Evolutionary conservation across 306 rosid genomes (phyloP).

Genomic region (Erythrophleum fordii): DNA sequence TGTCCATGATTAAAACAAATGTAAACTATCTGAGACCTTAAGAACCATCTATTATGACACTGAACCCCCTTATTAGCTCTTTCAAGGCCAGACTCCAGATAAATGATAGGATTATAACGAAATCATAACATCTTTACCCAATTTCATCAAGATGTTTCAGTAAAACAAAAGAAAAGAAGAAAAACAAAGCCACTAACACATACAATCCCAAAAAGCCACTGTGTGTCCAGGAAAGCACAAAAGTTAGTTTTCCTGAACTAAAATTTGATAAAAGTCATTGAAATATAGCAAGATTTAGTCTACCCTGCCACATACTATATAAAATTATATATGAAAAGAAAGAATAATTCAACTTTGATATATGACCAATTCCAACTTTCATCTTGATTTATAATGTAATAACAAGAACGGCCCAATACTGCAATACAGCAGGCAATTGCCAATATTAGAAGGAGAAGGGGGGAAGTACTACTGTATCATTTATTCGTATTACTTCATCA

Average conservation of each 20-base stretch:
- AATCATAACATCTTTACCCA: constrained; percentile 7
- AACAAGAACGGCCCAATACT: constrained; percentile 10
- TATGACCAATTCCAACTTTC: constrained; percentile 1
- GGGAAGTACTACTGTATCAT: no score
- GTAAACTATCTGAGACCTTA: constrained; percentile 1
- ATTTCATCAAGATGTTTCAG: neutral
- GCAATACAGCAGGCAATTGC: no score
- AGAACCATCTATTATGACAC: constrained; percentile 19
- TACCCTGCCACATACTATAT: neutral
- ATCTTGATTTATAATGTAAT: neutral
- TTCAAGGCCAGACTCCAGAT: constrained; percentile 5
- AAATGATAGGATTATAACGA: neutral
- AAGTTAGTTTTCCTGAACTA: neutral
- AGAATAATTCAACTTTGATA: neutral
- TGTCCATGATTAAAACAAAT: constrained; percentile 12
- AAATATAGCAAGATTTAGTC: neutral
- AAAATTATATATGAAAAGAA: neutral
- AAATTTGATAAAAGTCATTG: neutral
- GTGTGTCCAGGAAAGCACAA: neutral
- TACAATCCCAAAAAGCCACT: neutral
- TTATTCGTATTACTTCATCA: no score
- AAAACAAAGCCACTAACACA: neutral
- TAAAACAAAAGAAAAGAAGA: neutral
- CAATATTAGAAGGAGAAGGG: no score
- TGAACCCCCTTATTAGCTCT: neutral